These are phyloP conservation scores for Wickerhamiella qilinensis DNA, from an alignment of 805 yeast species.

Conservation along the genomic window DNA sequence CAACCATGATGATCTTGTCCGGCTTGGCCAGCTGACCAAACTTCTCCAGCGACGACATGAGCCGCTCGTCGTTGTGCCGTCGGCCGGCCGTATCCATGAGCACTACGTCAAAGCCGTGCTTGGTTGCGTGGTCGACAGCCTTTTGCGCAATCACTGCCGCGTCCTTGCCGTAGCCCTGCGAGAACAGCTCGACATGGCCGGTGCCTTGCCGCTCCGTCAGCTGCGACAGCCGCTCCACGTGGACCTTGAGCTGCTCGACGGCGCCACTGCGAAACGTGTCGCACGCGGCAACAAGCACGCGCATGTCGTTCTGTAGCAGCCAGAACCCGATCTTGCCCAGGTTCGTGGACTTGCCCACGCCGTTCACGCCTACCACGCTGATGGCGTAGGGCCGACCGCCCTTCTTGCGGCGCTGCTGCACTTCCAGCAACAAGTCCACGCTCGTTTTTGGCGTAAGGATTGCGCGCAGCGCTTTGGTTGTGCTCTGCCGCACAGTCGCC, in stretches of 20 bases:
- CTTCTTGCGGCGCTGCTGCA: slow-evolving; percentile 32
- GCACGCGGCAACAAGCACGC: slow-evolving; percentile 85
- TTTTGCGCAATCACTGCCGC: slow-evolving; percentile 87
- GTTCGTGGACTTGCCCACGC: slow-evolving; percentile 95
- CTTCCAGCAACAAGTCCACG: slow-evolving; percentile 69
- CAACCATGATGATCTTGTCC: slow-evolving; percentile 94
- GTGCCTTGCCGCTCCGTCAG: slow-evolving; percentile 37
- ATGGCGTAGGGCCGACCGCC: slow-evolving; percentile 64
- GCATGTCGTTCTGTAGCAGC: slow-evolving; percentile 78
- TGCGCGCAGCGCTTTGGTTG: slow-evolving; percentile 44
- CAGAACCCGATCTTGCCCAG: slow-evolving; percentile 88
- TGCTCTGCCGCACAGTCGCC: slow-evolving; percentile 43
- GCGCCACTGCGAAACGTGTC: slow-evolving; percentile 98
- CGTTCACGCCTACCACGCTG: slow-evolving; percentile 94
- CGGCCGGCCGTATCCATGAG: slow-evolving; percentile 96
- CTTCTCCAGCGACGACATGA: slow-evolving; percentile 90
- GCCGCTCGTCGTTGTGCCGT: slow-evolving; percentile 82
- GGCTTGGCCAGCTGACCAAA: slow-evolving; percentile 94
- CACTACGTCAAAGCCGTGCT: slow-evolving; percentile 63
- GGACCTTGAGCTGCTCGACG: slow-evolving; percentile 91
- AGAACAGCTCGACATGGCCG: slow-evolving; percentile 57
- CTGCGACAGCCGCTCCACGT: slow-evolving; percentile 66
- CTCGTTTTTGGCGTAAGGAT: slow-evolving; percentile 86
- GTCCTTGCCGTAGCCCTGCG: slow-evolving; percentile 96
- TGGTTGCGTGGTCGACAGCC: slow-evolving; percentile 67